phyloP scores from a whole-genome alignment of 208 protist species.

The Leishmania mexicana region DNA sequence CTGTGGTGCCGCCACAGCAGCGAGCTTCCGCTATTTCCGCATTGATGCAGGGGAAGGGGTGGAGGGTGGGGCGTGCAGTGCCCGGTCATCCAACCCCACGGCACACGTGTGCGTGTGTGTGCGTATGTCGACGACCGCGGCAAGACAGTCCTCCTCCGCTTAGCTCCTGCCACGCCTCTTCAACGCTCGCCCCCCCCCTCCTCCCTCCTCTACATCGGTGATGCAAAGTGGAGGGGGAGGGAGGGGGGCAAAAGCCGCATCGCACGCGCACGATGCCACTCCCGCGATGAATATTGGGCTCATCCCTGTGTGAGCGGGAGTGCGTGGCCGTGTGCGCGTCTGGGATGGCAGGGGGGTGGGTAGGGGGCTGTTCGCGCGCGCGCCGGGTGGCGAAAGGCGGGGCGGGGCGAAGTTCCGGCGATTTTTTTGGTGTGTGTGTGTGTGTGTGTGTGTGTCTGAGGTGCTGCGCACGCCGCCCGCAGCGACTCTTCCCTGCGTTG shows the following conservation, averaged over 20 bases:
- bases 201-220: neutral
- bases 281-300: neutral
- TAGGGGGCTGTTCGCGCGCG: no score
- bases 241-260: neutral
- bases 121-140: neutral
- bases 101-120: neutral
- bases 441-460: neutral
- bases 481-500: neutral
- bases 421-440: neutral
- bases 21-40: conserved; percentile 53
- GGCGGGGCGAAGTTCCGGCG: neutral
- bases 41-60: conserved; percentile 5
- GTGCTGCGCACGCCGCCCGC: neutral
- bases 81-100: neutral
- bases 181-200: no score
- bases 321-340: neutral
- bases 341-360: neutral
- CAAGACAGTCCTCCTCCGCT: neutral
- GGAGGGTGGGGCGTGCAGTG: neutral
- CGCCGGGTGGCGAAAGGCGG: neutral
- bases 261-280: no score
- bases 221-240: neutral
- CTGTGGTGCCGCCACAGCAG: conserved; percentile 53
- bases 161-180: neutral
- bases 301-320: neutral